Percentiles rank a stretch among this genome's conserved stretches.
These are phyloP conservation scores for Dioszegia aurantiaca DNA, from an alignment of 768 basidiomycete species.

Conservation along the genomic window DNA sequence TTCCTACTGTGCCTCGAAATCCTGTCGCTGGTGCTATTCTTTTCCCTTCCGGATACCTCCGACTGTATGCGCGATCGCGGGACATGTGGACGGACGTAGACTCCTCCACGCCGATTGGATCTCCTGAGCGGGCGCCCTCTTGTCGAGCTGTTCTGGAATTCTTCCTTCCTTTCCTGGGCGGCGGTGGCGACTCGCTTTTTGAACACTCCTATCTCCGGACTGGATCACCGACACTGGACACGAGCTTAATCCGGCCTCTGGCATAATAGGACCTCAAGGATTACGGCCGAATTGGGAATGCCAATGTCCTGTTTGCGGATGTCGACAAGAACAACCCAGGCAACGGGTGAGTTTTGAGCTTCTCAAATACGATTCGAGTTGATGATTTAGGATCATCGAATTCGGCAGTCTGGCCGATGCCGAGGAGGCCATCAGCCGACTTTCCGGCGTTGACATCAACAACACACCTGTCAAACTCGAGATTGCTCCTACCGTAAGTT, in stretches of 20 bases:
- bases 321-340: slow-evolving; percentile 82
- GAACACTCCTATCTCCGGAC: neutral
- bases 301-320: slow-evolving; percentile 82
- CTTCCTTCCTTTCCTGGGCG: neutral
- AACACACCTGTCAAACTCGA: slow-evolving; percentile 38
- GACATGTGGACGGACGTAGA: no score
- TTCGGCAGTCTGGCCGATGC: slow-evolving; percentile 85
- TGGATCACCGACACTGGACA: no score
- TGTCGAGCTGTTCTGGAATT: no score
- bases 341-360: slow-evolving; percentile 67
- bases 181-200: neutral
- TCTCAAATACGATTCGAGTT: neutral
- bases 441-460: slow-evolving; percentile 79
- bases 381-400: slow-evolving; percentile 70
- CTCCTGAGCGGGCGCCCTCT: no score
- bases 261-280: slow-evolving; percentile 84
- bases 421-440: slow-evolving; percentile 82
- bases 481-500: slow-evolving; percentile 16
- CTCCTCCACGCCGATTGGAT: no score
- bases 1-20: neutral
- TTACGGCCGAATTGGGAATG: slow-evolving; percentile 89
- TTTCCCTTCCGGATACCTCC: no score
- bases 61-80: no score
- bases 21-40: no score
- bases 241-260: slow-evolving; percentile 19